phyloP scores from a whole-genome alignment of 176 grass and related monocot genomes.

The Eleusine coracana region DNA sequence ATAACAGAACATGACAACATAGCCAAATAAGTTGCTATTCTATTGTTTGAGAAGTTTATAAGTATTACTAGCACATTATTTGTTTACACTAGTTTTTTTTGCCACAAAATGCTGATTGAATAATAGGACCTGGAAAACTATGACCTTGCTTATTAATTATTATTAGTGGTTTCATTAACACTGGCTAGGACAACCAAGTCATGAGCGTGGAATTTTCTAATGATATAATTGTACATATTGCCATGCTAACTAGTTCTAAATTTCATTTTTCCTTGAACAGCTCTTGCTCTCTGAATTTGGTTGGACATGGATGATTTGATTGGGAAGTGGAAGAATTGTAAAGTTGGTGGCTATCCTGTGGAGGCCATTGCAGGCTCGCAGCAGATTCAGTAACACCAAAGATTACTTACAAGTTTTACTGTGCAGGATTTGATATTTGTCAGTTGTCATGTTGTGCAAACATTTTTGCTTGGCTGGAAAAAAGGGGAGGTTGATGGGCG shows the following conservation, averaged over 20 bases:
- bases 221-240: background rate
- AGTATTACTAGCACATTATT: background rate
- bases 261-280: slow-evolving; percentile 38
- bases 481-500: slow-evolving; percentile 31
- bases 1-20: slow-evolving; percentile 1
- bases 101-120: background rate
- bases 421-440: slow-evolving; percentile 80
- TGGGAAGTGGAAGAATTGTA: slow-evolving; percentile 48
- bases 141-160: background rate
- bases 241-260: slow-evolving; percentile 25
- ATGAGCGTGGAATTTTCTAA: background rate
- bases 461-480: slow-evolving; percentile 61
- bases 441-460: slow-evolving; percentile 75
- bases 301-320: slow-evolving; percentile 54
- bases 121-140: background rate
- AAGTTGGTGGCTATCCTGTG: slow-evolving; percentile 55
- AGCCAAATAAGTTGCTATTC: slow-evolving; percentile 6
- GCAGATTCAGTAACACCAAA: slow-evolving; percentile 65
- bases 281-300: slow-evolving; percentile 43
- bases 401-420: slow-evolving; percentile 81
- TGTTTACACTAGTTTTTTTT: background rate
- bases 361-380: slow-evolving; percentile 47
- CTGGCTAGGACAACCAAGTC: background rate
- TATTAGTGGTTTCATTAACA: background rate
- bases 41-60: background rate